Percentiles rank a stretch among this genome's conserved stretches.
Evolutionary conservation across 2,329 filamentous ascomycete genomes (phyloP).

Genomic region (Stagonosporopsis tanaceti): DNA sequence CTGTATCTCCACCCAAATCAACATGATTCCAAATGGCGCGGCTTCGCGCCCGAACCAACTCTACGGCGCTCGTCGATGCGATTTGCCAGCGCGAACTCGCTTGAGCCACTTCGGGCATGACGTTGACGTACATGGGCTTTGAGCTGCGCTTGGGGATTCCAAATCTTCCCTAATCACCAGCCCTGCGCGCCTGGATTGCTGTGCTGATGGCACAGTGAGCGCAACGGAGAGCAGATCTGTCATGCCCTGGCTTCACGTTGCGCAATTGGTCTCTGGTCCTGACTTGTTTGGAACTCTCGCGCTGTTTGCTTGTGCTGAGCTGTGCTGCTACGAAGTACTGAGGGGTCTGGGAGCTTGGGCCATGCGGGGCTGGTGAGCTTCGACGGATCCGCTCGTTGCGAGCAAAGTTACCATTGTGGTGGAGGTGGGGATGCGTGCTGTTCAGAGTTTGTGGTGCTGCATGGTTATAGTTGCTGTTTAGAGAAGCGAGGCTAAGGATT

Average conservation of each 20-base stretch:
- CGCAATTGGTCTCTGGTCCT: not conserved
- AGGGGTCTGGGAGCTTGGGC: conserved; percentile 4
- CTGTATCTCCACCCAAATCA: not conserved
- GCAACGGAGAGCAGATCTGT: not conserved
- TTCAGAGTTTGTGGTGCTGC: not conserved
- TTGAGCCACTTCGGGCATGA: conserved; percentile 10
- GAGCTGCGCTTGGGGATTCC: conserved; percentile 7
- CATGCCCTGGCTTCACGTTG: not conserved
- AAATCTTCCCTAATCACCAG: conserved; percentile 1
- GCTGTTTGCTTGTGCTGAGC: not conserved
- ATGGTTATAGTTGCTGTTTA: not conserved
- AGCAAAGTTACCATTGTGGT: not conserved
- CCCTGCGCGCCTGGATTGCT: not conserved
- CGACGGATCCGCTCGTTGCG: not conserved
- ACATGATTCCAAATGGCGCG: conserved; percentile 10
- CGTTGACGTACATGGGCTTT: not conserved
- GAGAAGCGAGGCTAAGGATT: not conserved
- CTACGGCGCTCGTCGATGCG: not conserved
- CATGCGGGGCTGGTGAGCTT: conserved; percentile 6
- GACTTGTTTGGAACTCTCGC: not conserved
- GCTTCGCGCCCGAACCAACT: not conserved
- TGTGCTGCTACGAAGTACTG: not conserved
- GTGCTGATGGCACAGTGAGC: not conserved
- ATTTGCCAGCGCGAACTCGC: not conserved
- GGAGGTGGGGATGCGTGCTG: not conserved